Percentiles rank a stretch among this genome's conserved stretches.
These are phyloP conservation scores for Zymoseptoria ardabiliae DNA, from an alignment of 2,329 filamentous ascomycete genomes.

Conservation along the genomic window DNA sequence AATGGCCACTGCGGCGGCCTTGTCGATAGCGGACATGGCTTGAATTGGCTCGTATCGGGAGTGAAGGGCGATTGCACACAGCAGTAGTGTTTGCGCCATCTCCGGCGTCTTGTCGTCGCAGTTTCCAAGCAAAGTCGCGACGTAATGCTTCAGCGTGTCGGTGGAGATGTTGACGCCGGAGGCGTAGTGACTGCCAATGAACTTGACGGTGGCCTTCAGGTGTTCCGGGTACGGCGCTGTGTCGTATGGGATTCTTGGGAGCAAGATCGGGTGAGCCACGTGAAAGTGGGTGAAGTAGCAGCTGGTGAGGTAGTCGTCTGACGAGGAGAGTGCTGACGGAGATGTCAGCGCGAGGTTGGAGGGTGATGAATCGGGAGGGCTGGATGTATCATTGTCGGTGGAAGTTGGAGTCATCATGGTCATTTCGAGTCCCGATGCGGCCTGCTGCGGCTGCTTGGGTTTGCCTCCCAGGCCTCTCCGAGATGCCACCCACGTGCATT, in stretches of 20 bases:
- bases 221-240: slow-evolving; percentile 38
- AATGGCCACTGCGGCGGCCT: slow-evolving; percentile 64
- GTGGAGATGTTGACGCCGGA: slow-evolving; percentile 6
- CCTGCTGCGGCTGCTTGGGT: neutral
- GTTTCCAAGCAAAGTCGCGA: slow-evolving; percentile 48
- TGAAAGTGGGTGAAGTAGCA: slow-evolving; percentile 52
- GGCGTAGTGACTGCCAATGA: slow-evolving; percentile 50
- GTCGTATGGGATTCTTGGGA: slow-evolving; percentile 40
- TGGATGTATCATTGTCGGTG: slow-evolving; percentile 35
- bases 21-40: slow-evolving; percentile 58
- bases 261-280: slow-evolving; percentile 49
- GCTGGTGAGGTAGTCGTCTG: slow-evolving; percentile 40
- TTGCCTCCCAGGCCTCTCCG: slow-evolving; percentile 60
- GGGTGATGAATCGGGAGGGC: slow-evolving; percentile 46
- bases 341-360: slow-evolving; percentile 23
- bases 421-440: slow-evolving; percentile 29
- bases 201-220: slow-evolving; percentile 49
- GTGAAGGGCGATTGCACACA: slow-evolving; percentile 71
- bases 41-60: slow-evolving; percentile 64
- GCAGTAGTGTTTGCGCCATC: slow-evolving; percentile 67
- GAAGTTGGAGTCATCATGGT: neutral
- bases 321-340: slow-evolving; percentile 11
- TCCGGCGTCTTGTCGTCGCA: slow-evolving; percentile 34
- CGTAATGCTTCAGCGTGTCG: slow-evolving; percentile 34
- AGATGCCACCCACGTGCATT: slow-evolving; percentile 67